Percentiles rank a stretch among this genome's conserved stretches.
phyloP scores from a whole-genome alignment of 2,329 filamentous ascomycete species.

The Elsinoe fawcettii region DNA sequence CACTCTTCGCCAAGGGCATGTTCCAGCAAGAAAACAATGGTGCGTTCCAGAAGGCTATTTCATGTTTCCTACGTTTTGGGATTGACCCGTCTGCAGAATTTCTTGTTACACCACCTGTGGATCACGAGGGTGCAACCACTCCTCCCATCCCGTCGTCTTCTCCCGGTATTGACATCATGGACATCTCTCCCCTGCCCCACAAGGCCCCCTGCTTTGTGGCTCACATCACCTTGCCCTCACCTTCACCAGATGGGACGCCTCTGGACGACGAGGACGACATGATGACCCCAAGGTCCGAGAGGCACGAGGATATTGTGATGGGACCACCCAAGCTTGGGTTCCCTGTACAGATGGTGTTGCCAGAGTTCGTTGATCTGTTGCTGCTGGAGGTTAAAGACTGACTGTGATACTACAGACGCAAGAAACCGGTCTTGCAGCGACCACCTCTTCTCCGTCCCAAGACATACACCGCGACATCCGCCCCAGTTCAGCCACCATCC shows the following conservation, averaged over 20 bases:
- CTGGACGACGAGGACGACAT: conserved; percentile 35
- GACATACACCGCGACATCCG: conserved; percentile 59
- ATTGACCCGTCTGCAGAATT: conserved; percentile 34
- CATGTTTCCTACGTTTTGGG: not conserved
- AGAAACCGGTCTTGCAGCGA: conserved; percentile 45
- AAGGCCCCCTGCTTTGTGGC: conserved; percentile 57
- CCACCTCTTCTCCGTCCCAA: conserved; percentile 70
- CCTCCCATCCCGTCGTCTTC: conserved; percentile 81
- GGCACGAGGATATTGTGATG: conserved; percentile 30
- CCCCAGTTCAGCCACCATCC: conserved; percentile 49
- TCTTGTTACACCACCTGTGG: conserved; percentile 38
- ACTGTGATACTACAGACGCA: conserved; percentile 19
- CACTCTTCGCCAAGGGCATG: conserved; percentile 69
- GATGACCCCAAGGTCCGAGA: conserved; percentile 18
- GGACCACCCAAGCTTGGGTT: conserved; percentile 27
- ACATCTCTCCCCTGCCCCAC: conserved; percentile 86
- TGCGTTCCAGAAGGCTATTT: conserved; percentile 20
- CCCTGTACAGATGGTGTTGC: conserved; percentile 29
- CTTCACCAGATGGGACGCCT: conserved; percentile 53
- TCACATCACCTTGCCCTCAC: conserved; percentile 62
- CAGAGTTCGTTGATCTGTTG: conserved; percentile 21
- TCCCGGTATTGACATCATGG: conserved; percentile 75
- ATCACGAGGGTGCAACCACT: conserved; percentile 67
- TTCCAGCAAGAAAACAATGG: conserved; percentile 40
- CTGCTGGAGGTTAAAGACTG: not conserved